A percentile compares a stretch with the other conserved stretches of the same genome.
Evolutionary conservation across 495 filamentous ascomycete species (phyloP).

Genomic region (Penicillium coprophilum): DNA sequence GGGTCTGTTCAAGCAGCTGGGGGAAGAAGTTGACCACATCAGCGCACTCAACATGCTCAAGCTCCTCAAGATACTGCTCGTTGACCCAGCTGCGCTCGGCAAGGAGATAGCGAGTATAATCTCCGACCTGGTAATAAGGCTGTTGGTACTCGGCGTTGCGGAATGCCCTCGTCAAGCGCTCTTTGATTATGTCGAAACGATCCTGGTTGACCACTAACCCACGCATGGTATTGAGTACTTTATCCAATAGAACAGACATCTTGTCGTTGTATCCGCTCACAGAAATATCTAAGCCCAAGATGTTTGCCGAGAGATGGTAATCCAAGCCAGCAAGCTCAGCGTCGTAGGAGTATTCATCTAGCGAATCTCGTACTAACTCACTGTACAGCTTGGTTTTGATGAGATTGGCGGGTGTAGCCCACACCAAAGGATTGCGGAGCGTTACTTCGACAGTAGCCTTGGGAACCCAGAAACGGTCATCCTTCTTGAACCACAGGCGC

Average conservation of each 20-base stretch:
- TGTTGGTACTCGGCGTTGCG: constrained; percentile 84
- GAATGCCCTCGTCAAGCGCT: constrained; percentile 70
- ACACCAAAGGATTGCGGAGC: constrained; percentile 74
- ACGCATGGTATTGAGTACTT: constrained; percentile 83
- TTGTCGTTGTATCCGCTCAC: constrained; percentile 96
- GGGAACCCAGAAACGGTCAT: constrained; percentile 98
- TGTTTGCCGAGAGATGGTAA: constrained; percentile 71
- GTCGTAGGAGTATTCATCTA: constrained; percentile 95
- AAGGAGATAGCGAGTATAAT: constrained; percentile 77
- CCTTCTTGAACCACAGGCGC: constrained; percentile 98
- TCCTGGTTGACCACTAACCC: constrained; percentile 79
- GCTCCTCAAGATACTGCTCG: constrained; percentile 75
- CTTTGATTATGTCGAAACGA: constrained; percentile 89
- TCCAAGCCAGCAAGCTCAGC: constrained; percentile 90
- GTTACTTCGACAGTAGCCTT: constrained; percentile 83
- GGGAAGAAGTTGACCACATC: constrained; percentile 78
- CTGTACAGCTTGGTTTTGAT: constrained; percentile 81
- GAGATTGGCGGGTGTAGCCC: constrained; percentile 70
- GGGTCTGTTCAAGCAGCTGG: constrained; percentile 75
- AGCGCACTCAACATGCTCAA: constrained; percentile 69
- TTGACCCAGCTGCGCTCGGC: constrained; percentile 75
- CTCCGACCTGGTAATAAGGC: constrained; percentile 88
- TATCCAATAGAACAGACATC: constrained; percentile 85
- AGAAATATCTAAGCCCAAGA: constrained; percentile 72
- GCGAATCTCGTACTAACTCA: constrained; percentile 81